phyloP scores from a whole-genome alignment of 139 green algal genomes.

The Chlamydomonas incerta region DNA sequence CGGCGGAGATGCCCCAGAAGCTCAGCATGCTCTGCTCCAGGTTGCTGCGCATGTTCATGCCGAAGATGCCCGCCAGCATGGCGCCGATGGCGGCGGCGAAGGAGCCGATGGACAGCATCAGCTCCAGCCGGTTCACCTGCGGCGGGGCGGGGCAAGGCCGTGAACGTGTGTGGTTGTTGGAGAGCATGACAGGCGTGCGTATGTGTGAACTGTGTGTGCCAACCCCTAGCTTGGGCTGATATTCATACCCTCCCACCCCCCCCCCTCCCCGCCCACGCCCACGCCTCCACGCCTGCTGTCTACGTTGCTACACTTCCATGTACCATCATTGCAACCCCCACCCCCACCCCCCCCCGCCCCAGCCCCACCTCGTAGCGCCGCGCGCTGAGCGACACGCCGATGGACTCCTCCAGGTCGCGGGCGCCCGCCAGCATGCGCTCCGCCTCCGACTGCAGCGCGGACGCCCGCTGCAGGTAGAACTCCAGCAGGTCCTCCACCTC shows the following conservation, averaged over 20 bases:
- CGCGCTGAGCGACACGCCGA: slow-evolving; percentile 86
- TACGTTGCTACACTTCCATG: too few relatives aligned
- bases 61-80: slow-evolving; percentile 92
- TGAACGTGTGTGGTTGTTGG: too few relatives aligned
- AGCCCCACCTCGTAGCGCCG: slow-evolving; percentile 69
- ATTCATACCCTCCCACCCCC: too few relatives aligned
- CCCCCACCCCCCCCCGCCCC: too few relatives aligned
- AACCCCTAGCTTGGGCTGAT: too few relatives aligned
- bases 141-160: too few relatives aligned
- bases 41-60: slow-evolving; percentile 86
- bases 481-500: slow-evolving; percentile 94
- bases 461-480: slow-evolving; percentile 93
- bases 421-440: slow-evolving; percentile 77
- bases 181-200: too few relatives aligned
- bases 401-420: slow-evolving; percentile 93
- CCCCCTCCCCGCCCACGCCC: too few relatives aligned
- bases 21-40: slow-evolving; percentile 85
- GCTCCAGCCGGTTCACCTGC: slow-evolving; percentile 89
- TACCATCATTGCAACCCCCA: too few relatives aligned
- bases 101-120: slow-evolving; percentile 89
- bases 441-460: slow-evolving; percentile 78
- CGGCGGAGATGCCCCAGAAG: slow-evolving; percentile 86
- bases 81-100: slow-evolving; percentile 92
- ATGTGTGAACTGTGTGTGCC: too few relatives aligned
- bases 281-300: too few relatives aligned